These are phyloP conservation scores for Podila verticillata DNA, from an alignment of 192 early-diverging fungal species.

Conservation along the genomic window DNA sequence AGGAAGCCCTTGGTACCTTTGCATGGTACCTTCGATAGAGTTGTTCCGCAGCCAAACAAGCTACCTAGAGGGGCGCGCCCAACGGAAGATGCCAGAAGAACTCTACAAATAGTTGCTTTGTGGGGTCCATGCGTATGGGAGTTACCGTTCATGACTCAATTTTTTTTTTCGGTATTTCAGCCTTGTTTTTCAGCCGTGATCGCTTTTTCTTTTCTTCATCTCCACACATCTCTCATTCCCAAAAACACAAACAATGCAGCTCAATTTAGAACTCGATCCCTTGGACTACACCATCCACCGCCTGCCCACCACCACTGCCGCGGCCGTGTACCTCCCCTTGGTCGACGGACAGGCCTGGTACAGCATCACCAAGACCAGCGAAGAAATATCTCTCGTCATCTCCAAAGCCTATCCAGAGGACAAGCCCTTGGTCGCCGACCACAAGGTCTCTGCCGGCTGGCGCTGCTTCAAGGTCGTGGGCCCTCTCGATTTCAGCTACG, in stretches of 20 bases:
- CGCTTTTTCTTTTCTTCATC: neutral
- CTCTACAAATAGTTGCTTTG: too few species aligned
- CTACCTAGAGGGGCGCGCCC: too few species aligned
- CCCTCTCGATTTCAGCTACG: constrained; percentile 70
- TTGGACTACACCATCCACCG: constrained; percentile 42
- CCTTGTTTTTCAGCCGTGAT: too few species aligned
- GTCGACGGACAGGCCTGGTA: constrained; percentile 53
- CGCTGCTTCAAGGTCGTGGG: constrained; percentile 66
- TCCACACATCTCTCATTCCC: neutral
- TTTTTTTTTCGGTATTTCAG: too few species aligned
- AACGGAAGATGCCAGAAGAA: too few species aligned
- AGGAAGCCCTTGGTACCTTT: too few species aligned
- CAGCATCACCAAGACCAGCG: constrained; percentile 56
- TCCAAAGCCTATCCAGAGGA: constrained; percentile 25
- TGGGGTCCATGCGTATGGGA: too few species aligned
- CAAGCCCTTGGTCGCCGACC: constrained; percentile 17
- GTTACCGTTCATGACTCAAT: too few species aligned
- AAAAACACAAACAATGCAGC: constrained; percentile 14
- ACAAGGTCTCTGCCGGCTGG: constrained; percentile 54
- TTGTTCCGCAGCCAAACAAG: too few species aligned
- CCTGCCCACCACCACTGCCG: constrained; percentile 25
- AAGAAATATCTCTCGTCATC: constrained; percentile 56
- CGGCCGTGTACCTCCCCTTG: constrained; percentile 29
- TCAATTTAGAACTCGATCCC: constrained; percentile 28
- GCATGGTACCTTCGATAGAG: too few species aligned